These are phyloP conservation scores for Ceratocystis alfenasii DNA, from an alignment of 2,329 filamentous ascomycete species.

Conservation along the genomic window DNA sequence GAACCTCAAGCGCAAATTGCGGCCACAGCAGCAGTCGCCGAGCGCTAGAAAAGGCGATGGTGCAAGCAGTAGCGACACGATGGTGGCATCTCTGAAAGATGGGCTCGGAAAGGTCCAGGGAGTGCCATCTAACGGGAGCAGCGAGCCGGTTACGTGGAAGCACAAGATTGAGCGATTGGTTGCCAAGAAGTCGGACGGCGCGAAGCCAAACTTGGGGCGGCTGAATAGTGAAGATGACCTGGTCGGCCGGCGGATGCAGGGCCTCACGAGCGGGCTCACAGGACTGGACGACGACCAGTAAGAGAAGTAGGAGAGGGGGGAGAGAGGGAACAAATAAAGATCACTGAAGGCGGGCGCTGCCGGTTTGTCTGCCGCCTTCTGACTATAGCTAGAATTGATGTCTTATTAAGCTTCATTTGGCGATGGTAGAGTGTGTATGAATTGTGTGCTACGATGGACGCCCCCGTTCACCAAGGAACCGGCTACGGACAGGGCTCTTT, in stretches of 20 bases:
- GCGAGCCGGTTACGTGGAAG: constrained; percentile 27
- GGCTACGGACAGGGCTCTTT: too few relatives aligned
- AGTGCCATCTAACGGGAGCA: constrained; percentile 25
- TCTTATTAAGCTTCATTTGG: too few relatives aligned
- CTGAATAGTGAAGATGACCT: constrained; percentile 47
- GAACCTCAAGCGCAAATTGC: constrained; percentile 23
- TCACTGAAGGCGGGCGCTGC: background rate
- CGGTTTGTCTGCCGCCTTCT: background rate
- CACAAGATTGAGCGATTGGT: constrained; percentile 24
- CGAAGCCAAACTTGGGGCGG: constrained; percentile 36
- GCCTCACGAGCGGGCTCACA: constrained; percentile 43
- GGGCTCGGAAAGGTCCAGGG: constrained; percentile 24
- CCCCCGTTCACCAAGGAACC: too few relatives aligned
- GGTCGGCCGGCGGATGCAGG: constrained; percentile 46
- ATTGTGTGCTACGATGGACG: too few relatives aligned
- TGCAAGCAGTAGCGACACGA: constrained; percentile 22
- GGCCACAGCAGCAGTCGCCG: constrained; percentile 20
- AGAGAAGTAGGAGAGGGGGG: background rate
- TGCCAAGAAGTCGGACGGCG: constrained; percentile 31
- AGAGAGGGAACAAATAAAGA: background rate
- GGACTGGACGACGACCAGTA: constrained; percentile 36
- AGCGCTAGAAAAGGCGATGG: constrained; percentile 23
- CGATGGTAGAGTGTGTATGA: too few relatives aligned
- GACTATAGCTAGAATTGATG: too few relatives aligned
- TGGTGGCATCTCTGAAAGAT: constrained; percentile 23